Percentiles rank a stretch among this genome's conserved stretches.
Conservation (phyloP, 164 flowering plant species). For the Protea cynaroides region DNA sequence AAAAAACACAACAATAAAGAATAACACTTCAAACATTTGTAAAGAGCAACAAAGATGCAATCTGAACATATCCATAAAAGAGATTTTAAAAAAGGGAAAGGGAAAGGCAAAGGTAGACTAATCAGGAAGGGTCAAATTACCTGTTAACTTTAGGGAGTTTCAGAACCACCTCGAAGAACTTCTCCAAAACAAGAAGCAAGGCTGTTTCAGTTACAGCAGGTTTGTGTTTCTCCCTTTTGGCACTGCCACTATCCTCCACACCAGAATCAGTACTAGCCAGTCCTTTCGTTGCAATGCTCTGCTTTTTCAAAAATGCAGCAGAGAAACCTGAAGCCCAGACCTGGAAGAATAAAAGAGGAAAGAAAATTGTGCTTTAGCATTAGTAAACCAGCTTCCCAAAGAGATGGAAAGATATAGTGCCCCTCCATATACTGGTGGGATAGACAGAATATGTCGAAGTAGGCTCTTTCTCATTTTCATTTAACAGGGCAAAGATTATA, state of each 20-base stretch:
- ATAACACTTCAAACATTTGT: too few species aligned
- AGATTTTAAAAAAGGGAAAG: too few species aligned
- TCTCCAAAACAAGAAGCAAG: slow-evolving; percentile 64
- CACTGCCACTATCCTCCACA: slow-evolving; percentile 17
- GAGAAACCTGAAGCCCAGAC: slow-evolving; percentile 99
- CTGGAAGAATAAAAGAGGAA: slow-evolving; percentile 22
- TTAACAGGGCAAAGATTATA: too few species aligned
- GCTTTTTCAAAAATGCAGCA: slow-evolving; percentile 90
- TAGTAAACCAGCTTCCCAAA: background rate
- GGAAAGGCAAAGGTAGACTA: background rate
- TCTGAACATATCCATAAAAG: too few species aligned
- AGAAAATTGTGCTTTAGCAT: background rate
- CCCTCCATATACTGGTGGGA: too few species aligned
- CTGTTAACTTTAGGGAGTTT: slow-evolving; percentile 80
- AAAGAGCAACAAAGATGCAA: too few species aligned
- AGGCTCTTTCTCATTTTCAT: too few species aligned
- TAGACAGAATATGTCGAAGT: too few species aligned
- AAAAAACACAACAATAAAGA: too few species aligned
- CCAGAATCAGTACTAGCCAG: slow-evolving; percentile 16
- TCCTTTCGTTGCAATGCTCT: slow-evolving; percentile 76
- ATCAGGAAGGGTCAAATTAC: slow-evolving; percentile 25
- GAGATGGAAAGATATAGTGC: background rate
- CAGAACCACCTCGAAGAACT: slow-evolving; percentile 74
- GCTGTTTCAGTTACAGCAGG: slow-evolving; percentile 86
- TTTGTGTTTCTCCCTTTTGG: slow-evolving; percentile 31